Base-by-base conservation (phyloP, 495 filamentous ascomycete species). In the Viridothelium virens region DNA sequence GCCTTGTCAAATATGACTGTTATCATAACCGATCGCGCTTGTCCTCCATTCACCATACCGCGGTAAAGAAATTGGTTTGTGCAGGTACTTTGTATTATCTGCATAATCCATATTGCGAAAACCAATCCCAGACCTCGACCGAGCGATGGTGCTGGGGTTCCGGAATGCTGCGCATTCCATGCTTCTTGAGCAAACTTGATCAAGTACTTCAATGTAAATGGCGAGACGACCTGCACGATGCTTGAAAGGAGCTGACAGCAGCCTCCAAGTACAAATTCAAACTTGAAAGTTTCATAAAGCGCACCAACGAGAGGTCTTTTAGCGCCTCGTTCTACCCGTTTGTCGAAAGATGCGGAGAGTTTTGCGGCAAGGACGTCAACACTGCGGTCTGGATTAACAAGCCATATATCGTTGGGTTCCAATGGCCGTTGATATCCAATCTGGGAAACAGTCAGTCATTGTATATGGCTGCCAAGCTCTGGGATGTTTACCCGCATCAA, bases 391-490 rank as follows among this genome's bases (percentile, higher is more conserved):
- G 92, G 92, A 69, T 96, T 96, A 61, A 97, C 89, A 1, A 79
- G 80, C 86, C 92, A 96, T 65, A 97, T 85, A 73, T 97, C 93
- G 72, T 88, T 88, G 44, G 86, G 76, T 69, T 96, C 90, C 6
- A 97, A 82, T 12, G 87, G 86, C 10, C 93, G 87, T 71, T 91
- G 84, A 74, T 96, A 97, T 18, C 93, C 93, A 61, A 81, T 81
- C 83, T 87, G 63, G n/a, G 53, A 46, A 16, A 6, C 25, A 25
- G 36, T 44, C 5, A 34, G 31, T 59, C 10, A 59, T 18, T 9
- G 6, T 59, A 34, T 11, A 10, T 14, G 14, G 3, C 14, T 10
- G 5, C 2, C 31, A 14, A 59, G 7, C 31, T 10, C 9, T 9
- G 39, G 56, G 37, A 56, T 44, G 77, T 81, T 74, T 75, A 86